These are phyloP conservation scores for Grosmannia clavigera DNA, from an alignment of 2,329 filamentous ascomycete genomes.

Conservation along the genomic window DNA sequence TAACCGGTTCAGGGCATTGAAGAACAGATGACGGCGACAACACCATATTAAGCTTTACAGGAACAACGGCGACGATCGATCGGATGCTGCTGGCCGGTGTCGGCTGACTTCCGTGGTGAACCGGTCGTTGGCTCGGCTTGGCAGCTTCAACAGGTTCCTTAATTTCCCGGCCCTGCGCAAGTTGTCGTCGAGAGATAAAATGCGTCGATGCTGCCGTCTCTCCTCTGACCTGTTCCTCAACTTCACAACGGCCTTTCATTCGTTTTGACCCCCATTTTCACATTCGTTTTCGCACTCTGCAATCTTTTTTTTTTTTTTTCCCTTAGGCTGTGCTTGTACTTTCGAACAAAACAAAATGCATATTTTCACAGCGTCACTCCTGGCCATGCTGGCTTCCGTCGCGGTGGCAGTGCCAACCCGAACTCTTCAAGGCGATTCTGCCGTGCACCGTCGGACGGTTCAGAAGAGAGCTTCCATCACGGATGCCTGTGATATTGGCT, in stretches of 20 bases:
- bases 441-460: neutral
- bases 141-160: neutral
- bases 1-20: neutral
- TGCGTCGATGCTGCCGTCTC: neutral
- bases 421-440: neutral
- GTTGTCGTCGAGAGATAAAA: neutral
- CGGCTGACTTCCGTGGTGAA: neutral
- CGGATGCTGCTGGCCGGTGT: neutral
- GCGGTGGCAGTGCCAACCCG: neutral
- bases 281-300: neutral
- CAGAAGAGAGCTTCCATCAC: conserved; percentile 4
- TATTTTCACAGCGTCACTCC: neutral
- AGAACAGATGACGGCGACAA: neutral
- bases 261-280: neutral
- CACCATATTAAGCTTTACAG: neutral
- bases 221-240: no score
- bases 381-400: neutral
- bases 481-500: conserved; percentile 23
- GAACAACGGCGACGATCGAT: neutral
- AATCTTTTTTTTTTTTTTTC: neutral
- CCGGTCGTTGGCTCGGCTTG: neutral
- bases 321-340: neutral
- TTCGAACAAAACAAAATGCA: neutral
- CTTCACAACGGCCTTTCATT: neutral
- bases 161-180: neutral